Evolutionary conservation across 305 asterid genomes (phyloP).

Genomic region (Withania somnifera): DNA sequence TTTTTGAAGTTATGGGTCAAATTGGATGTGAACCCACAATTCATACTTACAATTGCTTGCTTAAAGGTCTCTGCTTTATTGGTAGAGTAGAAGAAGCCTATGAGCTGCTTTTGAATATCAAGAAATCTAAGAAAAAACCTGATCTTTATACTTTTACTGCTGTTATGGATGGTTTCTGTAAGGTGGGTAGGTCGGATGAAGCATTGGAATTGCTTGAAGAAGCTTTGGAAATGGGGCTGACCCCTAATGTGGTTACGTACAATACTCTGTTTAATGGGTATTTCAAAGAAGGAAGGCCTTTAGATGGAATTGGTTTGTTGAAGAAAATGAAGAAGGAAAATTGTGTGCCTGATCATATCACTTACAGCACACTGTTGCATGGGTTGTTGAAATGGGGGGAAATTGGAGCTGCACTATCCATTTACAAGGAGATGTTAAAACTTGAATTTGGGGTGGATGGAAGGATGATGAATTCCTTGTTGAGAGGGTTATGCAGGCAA

Average conservation of each 20-base stretch:
- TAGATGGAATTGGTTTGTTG: constrained; percentile 40
- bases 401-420: constrained; percentile 21
- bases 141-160: constrained; percentile 60
- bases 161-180: constrained; percentile 72
- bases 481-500: constrained; percentile 46
- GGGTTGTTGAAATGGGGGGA: constrained; percentile 68
- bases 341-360: constrained; percentile 51
- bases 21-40: constrained; percentile 20
- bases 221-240: constrained; percentile 34
- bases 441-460: constrained; percentile 30
- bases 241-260: constrained; percentile 46
- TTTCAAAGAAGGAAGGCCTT: constrained; percentile 64
- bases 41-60: constrained; percentile 23
- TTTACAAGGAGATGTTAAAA: constrained; percentile 42
- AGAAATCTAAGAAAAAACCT: constrained; percentile 29
- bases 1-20: constrained; percentile 33
- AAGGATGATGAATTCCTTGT: constrained; percentile 59
- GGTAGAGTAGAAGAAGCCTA: constrained; percentile 70
- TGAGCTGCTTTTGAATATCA: constrained; percentile 32
- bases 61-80: constrained; percentile 40
- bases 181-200: constrained; percentile 64
- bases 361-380: constrained; percentile 52
- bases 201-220: constrained; percentile 53
- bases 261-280: constrained; percentile 66
- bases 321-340: constrained; percentile 36